A percentile compares a stretch with the other conserved stretches of the same genome.
phyloP scores from a whole-genome alignment of 805 yeast genomes.

The Spathaspora sp. region DNA sequence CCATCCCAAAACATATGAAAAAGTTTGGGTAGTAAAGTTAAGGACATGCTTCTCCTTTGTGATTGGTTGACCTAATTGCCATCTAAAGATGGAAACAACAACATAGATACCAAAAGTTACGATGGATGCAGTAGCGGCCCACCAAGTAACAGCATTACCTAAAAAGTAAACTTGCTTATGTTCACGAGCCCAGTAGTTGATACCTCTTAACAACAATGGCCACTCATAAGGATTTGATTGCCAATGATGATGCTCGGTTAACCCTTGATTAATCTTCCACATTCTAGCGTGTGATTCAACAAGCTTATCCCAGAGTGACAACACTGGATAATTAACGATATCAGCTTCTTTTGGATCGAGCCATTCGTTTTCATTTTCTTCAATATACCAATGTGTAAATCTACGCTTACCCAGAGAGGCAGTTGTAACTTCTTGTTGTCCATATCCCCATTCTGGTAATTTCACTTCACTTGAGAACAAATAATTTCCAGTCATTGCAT shows the following conservation, averaged over 20 bases:
- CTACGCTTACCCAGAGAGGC: constrained; percentile 64
- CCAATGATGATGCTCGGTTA: constrained; percentile 66
- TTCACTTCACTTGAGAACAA: constrained; percentile 72
- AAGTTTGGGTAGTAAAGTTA: constrained; percentile 62
- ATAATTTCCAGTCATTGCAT: constrained; percentile 76
- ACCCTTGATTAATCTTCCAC: constrained; percentile 74
- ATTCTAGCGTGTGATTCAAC: constrained; percentile 64
- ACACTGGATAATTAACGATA: constrained; percentile 44
- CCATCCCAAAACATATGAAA: constrained; percentile 70
- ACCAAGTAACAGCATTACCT: constrained; percentile 82
- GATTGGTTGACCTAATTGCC: constrained; percentile 53
- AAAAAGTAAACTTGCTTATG: constrained; percentile 62
- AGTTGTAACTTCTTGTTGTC: constrained; percentile 82
- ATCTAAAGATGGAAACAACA: constrained; percentile 47
- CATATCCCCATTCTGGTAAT: constrained; percentile 80
- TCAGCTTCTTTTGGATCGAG: constrained; percentile 23
- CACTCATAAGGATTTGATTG: constrained; percentile 71
- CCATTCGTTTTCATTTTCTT: constrained; percentile 57
- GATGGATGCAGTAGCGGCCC: constrained; percentile 58
- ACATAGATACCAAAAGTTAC: constrained; percentile 47
- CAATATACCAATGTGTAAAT: constrained; percentile 70
- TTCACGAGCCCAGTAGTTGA: constrained; percentile 70
- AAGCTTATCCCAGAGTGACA: constrained; percentile 56
- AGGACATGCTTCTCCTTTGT: constrained; percentile 48
- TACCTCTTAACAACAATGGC: constrained; percentile 76